Percentiles rank a stretch among this genome's conserved stretches.
These are phyloP conservation scores for Fusarium begoniae DNA, from an alignment of 2,329 filamentous ascomycete genomes.

Conservation along the genomic window DNA sequence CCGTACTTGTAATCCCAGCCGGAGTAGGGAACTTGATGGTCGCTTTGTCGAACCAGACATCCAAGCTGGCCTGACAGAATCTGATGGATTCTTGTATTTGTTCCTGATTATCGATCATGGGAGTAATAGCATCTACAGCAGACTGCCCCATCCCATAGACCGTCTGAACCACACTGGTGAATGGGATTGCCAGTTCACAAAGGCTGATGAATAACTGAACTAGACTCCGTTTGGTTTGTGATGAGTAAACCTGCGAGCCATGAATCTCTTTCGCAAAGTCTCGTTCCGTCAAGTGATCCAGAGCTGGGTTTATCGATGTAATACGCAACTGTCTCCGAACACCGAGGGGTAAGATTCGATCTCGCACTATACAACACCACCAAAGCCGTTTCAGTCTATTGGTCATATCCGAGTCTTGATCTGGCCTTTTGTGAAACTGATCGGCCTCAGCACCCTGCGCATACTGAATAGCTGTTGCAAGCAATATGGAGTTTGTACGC, in stretches of 20 bases:
- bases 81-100: fast-evolving
- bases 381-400: neutral
- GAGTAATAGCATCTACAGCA: neutral
- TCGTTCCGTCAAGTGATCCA: neutral
- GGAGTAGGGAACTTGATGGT: conserved; percentile 5
- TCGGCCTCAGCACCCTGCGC: neutral
- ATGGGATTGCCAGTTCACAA: neutral
- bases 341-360: neutral
- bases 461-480: neutral
- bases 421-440: neutral
- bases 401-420: fast-evolving
- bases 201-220: neutral
- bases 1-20: neutral
- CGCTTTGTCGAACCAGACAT: conserved; percentile 12
- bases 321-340: neutral
- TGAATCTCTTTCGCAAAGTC: neutral
- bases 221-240: neutral
- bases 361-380: neutral
- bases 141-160: neutral
- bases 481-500: neutral
- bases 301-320: neutral
- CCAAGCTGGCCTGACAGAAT: neutral
- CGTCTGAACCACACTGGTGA: neutral
- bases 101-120: neutral
- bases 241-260: fast-evolving